Conservation (phyloP, 805 yeast species). For the Ogataea kodamae region DNA sequence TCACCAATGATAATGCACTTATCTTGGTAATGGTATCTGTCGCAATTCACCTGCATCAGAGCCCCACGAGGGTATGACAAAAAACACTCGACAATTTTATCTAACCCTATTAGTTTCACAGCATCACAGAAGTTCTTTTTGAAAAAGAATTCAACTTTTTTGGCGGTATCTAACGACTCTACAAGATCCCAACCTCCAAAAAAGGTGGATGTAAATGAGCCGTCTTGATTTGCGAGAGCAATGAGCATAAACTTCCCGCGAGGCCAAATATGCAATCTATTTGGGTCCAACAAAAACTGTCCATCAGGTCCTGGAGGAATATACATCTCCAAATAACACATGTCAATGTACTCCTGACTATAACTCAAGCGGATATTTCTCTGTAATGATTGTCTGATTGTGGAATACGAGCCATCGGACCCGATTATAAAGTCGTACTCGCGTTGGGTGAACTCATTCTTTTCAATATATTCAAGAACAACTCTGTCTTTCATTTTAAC, state of each 20-base stretch:
- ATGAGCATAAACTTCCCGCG: constrained; percentile 81
- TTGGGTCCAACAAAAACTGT: constrained; percentile 56
- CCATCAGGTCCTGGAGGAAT: constrained; percentile 54
- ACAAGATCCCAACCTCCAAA: constrained; percentile 76
- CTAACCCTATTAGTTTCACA: constrained; percentile 58
- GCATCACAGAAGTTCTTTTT: constrained; percentile 70
- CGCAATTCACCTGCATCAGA: constrained; percentile 67
- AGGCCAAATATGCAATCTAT: constrained; percentile 93
- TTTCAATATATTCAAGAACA: constrained; percentile 6
- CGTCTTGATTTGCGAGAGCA: constrained; percentile 81
- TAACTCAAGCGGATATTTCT: constrained; percentile 64
- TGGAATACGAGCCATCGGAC: constrained; percentile 82
- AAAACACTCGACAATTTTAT: constrained; percentile 43
- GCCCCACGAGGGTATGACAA: constrained; percentile 68
- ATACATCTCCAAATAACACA: constrained; percentile 75
- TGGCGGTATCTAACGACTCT: constrained; percentile 46
- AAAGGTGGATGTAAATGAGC: constrained; percentile 85
- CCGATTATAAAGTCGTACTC: constrained; percentile 67
- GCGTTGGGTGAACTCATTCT: constrained; percentile 3
- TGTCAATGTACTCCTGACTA: constrained; percentile 75
- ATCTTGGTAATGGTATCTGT: constrained; percentile 64
- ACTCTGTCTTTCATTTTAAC: constrained; percentile 34
- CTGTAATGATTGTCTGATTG: constrained; percentile 66
- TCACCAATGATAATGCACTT: constrained; percentile 77
- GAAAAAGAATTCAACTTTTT: constrained; percentile 50